Base-by-base conservation (phyloP, 495 filamentous ascomycete species). In the Podospora pseudoanserina region DNA sequence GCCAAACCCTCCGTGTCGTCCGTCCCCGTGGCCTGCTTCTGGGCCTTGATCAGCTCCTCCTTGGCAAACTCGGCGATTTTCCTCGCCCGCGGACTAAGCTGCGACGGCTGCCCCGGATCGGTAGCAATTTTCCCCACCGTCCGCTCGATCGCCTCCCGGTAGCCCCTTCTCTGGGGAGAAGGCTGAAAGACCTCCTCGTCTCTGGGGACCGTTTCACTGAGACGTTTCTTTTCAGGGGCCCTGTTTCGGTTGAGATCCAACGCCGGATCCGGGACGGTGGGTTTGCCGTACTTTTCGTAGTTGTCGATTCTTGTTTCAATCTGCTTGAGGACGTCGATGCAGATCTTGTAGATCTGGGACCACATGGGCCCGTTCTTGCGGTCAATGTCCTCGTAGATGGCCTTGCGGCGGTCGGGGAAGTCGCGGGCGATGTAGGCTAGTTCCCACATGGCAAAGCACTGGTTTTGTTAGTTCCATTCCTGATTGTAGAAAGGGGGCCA, bases 371-470 rank as follows among this genome's bases (percentile, higher is more conserved):
- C 90, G 44, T 87, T 89, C 34, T 86, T 86, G 68, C 95, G 92
- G 67, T 97, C 92, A 63, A 97, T 90, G 71, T 98, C 96, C 65
- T 89, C 88, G 79, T 92, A 97, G 64, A 99, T 92, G 20, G 86
- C 84, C 74, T 90, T 91, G 26, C 95, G 87, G 32, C 96, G 87
- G 9, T 86, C 85, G 11, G 87, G 80, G 67, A 87, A 92, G 39
- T 87, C 86, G 63, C 90, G 84, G 61, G 91, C 88, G 69, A 97
- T 96, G 66, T 90, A 84, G 32, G 86, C 84, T 20, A 98, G 83
- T 75, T 99, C 95, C 91, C 93, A 96, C 80, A 97, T 92, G 27
- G 95, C 94, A 76, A 94, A 94, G 4, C 86, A 80, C 80, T 92
- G 81, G 2, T 60, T 30, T 5, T 16, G 65, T 80, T 71, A 80